These are phyloP conservation scores for Ophiostoma montium DNA, from an alignment of 2,329 filamentous ascomycete genomes.

Conservation along the genomic window DNA sequence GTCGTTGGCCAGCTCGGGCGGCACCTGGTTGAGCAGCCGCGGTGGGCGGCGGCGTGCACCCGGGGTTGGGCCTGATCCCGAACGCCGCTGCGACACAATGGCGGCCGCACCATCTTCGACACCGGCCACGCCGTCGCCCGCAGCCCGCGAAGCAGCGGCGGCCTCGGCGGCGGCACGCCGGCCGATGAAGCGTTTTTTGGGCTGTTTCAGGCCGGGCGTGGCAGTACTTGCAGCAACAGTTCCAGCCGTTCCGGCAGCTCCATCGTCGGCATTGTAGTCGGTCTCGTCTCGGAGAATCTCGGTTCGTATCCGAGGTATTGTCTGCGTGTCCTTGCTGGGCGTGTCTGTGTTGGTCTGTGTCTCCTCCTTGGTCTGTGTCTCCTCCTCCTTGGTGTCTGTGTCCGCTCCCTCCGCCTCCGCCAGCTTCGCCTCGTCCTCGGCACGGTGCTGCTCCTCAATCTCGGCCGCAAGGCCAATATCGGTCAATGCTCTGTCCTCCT, in stretches of 20 bases:
- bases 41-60: constrained; percentile 52
- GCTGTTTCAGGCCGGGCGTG: constrained; percentile 42
- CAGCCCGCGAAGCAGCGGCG: constrained; percentile 17
- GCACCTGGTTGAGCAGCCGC: constrained; percentile 81
- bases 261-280: constrained; percentile 6
- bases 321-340: background rate
- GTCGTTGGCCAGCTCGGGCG: constrained; percentile 73
- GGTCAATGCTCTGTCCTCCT: constrained; percentile 56
- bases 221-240: constrained; percentile 21
- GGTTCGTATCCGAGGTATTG: background rate
- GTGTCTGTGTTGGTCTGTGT: background rate
- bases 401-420: constrained; percentile 8
- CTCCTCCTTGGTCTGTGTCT: background rate
- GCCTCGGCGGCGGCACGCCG: constrained; percentile 57
- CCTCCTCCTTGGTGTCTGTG: background rate
- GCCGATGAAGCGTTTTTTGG: constrained; percentile 86
- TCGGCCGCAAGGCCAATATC: constrained; percentile 58
- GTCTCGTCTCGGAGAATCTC: background rate
- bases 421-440: constrained; percentile 25
- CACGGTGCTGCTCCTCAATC: constrained; percentile 30
- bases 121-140: constrained; percentile 18
- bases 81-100: background rate
- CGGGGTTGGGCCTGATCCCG: background rate
- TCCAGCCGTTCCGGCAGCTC: too few relatives aligned
- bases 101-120: constrained; percentile 50